Evolutionary conservation across 2,329 filamentous ascomycete genomes (phyloP).

Genomic region (Anthostomella pinea): DNA sequence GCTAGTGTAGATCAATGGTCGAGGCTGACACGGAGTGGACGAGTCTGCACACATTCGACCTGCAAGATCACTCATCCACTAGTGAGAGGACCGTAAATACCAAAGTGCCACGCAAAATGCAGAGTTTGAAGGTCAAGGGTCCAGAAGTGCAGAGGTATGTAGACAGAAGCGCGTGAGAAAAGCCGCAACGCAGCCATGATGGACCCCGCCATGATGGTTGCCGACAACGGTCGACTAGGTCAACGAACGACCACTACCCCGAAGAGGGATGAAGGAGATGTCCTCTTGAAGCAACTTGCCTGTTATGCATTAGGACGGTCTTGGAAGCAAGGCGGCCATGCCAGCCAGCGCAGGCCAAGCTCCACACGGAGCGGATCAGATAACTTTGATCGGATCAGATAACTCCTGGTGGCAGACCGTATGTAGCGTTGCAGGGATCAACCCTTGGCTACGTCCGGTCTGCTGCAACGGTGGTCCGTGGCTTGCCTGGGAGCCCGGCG

Average conservation of each 20-base stretch:
- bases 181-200: too few relatives aligned
- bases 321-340: slow-evolving; percentile 22
- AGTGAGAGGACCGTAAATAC: slow-evolving; percentile 3
- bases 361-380: slow-evolving; percentile 28
- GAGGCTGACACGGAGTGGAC: slow-evolving; percentile 2
- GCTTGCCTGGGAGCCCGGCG: not conserved
- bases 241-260: too few relatives aligned
- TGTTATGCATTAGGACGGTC: slow-evolving; percentile 4
- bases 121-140: too few relatives aligned
- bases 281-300: not conserved
- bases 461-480: not conserved
- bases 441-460: slow-evolving; percentile 7
- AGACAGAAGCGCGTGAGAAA: too few relatives aligned
- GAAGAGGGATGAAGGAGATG: not conserved
- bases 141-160: too few relatives aligned
- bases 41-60: slow-evolving; percentile 6
- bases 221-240: too few relatives aligned
- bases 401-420: slow-evolving; percentile 20
- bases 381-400: slow-evolving; percentile 33
- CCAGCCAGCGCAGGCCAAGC: slow-evolving; percentile 12
- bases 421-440: slow-evolving; percentile 10
- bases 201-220: too few relatives aligned
- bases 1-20: not conserved
- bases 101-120: too few relatives aligned
- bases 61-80: slow-evolving; percentile 6